Evolutionary conservation across 345 rosid species (phyloP).

Genomic region (Sisymbrium altissimum): DNA sequence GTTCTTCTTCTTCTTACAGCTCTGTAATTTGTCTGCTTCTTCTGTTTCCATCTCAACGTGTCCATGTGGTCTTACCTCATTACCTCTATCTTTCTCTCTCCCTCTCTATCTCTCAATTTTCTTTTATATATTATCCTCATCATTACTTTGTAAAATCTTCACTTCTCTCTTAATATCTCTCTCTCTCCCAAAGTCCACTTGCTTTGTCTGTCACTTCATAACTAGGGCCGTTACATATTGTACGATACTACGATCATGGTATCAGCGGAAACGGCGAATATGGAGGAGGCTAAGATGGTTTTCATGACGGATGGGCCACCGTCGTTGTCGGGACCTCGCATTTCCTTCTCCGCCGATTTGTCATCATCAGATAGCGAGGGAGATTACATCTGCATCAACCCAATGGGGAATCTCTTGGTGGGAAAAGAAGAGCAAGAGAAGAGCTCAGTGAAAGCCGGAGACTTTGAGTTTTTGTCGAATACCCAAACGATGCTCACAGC

Average conservation of each 20-base stretch:
- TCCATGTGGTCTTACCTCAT: conserved; percentile 33
- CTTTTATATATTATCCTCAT: conserved; percentile 6
- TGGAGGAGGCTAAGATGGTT: conserved; percentile 1
- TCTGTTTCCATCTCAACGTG: conserved; percentile 32
- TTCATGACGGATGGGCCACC: conserved; percentile 13
- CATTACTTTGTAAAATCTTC: conserved; percentile 12
- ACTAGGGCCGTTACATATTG: not conserved
- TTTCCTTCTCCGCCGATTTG: conserved; percentile 83
- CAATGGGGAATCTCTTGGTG: conserved; percentile 31
- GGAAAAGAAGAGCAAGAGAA: conserved; percentile 22
- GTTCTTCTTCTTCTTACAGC: conserved; percentile 33
- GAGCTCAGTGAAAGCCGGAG: conserved; percentile 45
- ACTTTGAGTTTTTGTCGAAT: conserved; percentile 77
- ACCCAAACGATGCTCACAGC: conserved; percentile 64
- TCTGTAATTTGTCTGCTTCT: conserved; percentile 31
- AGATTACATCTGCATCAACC: conserved; percentile 65
- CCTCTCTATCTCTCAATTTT: not conserved
- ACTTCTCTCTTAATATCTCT: not conserved
- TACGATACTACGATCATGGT: conserved; percentile 22
- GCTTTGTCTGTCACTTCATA: conserved; percentile 7
- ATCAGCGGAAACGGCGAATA: conserved; percentile 15
- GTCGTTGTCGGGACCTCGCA: conserved; percentile 55
- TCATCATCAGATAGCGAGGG: conserved; percentile 37
- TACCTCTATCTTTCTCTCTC: not conserved
- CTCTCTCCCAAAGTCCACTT: conserved; percentile 15